Evolutionary conservation across 2,329 filamentous ascomycete genomes (phyloP), one percentile per base, ranked within the genome.

Genomic region (Zasmidium citrigriseum): DNA sequence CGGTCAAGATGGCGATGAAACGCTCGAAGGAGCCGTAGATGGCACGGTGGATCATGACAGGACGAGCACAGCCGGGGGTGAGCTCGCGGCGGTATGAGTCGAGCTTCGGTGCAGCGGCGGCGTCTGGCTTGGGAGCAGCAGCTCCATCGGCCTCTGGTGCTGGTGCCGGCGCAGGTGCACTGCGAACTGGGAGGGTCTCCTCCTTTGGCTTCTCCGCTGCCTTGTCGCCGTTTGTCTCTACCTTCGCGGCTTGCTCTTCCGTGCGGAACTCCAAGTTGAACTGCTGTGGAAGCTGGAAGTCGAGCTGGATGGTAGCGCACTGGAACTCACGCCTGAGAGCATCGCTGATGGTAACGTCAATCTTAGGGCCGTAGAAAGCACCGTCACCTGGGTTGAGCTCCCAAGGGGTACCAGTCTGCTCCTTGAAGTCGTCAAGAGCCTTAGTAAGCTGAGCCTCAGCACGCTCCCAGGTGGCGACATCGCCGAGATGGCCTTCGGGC

Each of bases 281-380:
- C 75, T 92, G 92, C 68, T 89, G 82, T 1, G 89, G 89, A 20
- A 90, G 84, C 72, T 96, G 89, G 80, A 96, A 96, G 74, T 96
- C 91, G 55, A 96, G 85, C 78, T 98, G 93, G 67, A 98, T 96
- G 12, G 93, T 98, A 67, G 93, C 91, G 71, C 91, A 96, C 76
- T 96, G 90, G 80, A 87, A 90, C 60, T 93, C 90, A 73, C 93
- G 86, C 76, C 87, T 86, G 66, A 97, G 81, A 47, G 91, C 91
- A 76, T 97, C 93, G 52, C 87, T 88, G 70, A 99, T 93, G 61
- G 91, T 96, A 71, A 99, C 95, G 70, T 99, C 95, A 68, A 98
- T 96, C 85, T 99, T 99, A 52, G 95, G 95, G 1, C 95, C 95
- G 75, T 99, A 99, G 79, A 98, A 99, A 54, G 95, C 95, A 72